Evolutionary conservation across 2,329 filamentous ascomycete species (phyloP), one percentile per base, ranked within the genome.

Genomic region (Curvularia eragrostidis): DNA sequence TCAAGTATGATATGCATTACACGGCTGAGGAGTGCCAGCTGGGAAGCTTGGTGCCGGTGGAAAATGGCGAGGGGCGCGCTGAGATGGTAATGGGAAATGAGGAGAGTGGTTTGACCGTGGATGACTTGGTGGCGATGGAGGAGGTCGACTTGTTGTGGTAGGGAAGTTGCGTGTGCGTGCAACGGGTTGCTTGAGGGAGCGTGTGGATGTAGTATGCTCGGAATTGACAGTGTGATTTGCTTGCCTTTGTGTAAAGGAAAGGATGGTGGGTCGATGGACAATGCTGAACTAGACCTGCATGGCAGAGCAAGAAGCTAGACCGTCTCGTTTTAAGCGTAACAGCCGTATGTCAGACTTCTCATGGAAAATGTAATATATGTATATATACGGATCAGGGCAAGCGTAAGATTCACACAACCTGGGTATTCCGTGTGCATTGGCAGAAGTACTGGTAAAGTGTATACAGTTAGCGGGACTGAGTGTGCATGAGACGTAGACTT

Each of bases 1-100:
- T 72, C 57, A 73, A 69, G 64, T 13, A 38, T 0, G 65, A 69
- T 13, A 34, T 65, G 13, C 71, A 73, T 59, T 60, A 52, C 36
- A 30, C 66, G 15, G 65, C 68, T 42, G 61, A 62, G 2, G 51
- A 47, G n/a, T 58, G 52, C n/a, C 65, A 61, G 38, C 8, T 70
- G 3, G 62, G 39, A 1, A 68, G 60, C 41, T 59, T 67, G 63
- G 71, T 73, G 6, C 59, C 65, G 0, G 63, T 53, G n/a, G 42
- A 52, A 10, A 19, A 55, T 4, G 32, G 4, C 10, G 36, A 48
- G 18, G 23, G 43, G 23, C 7, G 10, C 2, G 24, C 34, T 8
- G n/a, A 2, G 7, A 34, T 3, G 26, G 38, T 2, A 5, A 5
- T 5, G 18, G 24, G 36, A 7, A 44, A 32, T 30, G 30, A 38